phyloP scores from a whole-genome alignment of 1,139 yeast species.

The Kodamaea anthophila region DNA sequence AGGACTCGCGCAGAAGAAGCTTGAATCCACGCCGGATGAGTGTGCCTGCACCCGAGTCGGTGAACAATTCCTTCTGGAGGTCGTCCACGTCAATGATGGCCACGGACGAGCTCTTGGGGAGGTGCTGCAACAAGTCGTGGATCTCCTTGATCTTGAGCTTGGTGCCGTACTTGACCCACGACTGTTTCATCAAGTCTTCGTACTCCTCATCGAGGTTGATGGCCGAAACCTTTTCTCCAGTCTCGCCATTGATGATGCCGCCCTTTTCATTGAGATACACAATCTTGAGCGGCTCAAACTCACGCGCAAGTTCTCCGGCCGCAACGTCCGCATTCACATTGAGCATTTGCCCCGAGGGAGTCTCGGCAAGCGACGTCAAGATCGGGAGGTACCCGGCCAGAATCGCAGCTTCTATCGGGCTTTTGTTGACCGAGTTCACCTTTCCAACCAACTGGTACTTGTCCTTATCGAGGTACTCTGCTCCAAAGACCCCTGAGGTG shows the following conservation, averaged over 20 bases:
- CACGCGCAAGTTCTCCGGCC: conserved; percentile 96
- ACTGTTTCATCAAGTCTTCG: conserved; percentile 80
- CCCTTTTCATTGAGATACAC: conserved; percentile 97
- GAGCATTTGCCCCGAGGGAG: conserved; percentile 90
- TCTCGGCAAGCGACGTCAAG: conserved; percentile 92
- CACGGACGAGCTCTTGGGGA: conserved; percentile 95
- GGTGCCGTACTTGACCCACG: conserved; percentile 99
- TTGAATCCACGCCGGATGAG: conserved; percentile 95
- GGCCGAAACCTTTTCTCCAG: conserved; percentile 83
- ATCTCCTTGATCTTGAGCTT: conserved; percentile 94
- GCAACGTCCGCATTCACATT: conserved; percentile 99
- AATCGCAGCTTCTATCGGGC: conserved; percentile 90
- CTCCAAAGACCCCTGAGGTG: conserved; percentile 95
- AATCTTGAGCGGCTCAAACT: conserved; percentile 91
- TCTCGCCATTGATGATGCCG: conserved; percentile 87
- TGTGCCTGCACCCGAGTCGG: conserved; percentile 99
- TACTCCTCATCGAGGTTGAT: conserved; percentile 96
- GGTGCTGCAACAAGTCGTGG: conserved; percentile 84
- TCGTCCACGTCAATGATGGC: conserved; percentile 95
- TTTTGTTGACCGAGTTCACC: conserved; percentile 78
- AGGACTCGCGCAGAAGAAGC: conserved; percentile 61
- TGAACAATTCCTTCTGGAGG: conserved; percentile 91
- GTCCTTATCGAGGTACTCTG: conserved; percentile 84
- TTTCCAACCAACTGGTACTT: conserved; percentile 92
- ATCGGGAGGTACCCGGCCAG: conserved; percentile 96